A percentile compares a stretch with the other conserved stretches of the same genome.
Evolutionary conservation across 1,284 basidiomycete species (phyloP).

Genomic region (Pseudozyma tsukubaensis): DNA sequence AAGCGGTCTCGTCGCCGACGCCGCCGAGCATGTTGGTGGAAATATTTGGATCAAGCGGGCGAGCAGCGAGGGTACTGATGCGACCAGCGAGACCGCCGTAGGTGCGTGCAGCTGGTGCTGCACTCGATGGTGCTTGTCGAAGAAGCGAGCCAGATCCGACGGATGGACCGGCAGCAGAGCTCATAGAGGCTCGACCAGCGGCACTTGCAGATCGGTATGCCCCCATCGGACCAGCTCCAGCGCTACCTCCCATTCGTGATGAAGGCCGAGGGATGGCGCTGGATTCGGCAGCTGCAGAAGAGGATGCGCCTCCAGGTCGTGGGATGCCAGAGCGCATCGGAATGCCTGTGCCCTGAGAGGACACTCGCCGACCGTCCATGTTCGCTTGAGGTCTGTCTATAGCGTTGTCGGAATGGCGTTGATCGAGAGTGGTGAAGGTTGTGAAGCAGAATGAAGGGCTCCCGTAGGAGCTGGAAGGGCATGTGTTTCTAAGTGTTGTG

Average conservation of each 20-base stretch:
- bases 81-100: conserved; percentile 31
- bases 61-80: conserved; percentile 36
- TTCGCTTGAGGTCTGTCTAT: not conserved
- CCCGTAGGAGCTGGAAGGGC: not conserved
- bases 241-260: conserved; percentile 24
- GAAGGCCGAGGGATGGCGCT: conserved; percentile 28
- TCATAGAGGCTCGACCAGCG: conserved; percentile 21
- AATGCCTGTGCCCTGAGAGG: conserved; percentile 33
- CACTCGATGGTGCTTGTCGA: conserved; percentile 26
- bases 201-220: conserved; percentile 24
- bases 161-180: not conserved
- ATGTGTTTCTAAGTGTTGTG: conserved; percentile 1
- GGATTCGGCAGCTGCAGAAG: conserved; percentile 11
- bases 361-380: conserved; percentile 35
- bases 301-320: conserved; percentile 21
- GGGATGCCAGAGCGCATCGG: conserved; percentile 48
- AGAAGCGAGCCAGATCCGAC: conserved; percentile 13
- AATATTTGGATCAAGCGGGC: conserved; percentile 29
- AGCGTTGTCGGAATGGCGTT: not conserved
- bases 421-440: not conserved
- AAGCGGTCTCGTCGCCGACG: conserved; percentile 18
- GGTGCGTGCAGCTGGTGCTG: conserved; percentile 35
- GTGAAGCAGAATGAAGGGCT: not conserved
- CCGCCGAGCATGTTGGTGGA: conserved; percentile 25
- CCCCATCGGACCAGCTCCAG: conserved; percentile 37